These are phyloP conservation scores for Epichloe sylvatica DNA, from an alignment of 2,329 filamentous ascomycete species.

Conservation along the genomic window DNA sequence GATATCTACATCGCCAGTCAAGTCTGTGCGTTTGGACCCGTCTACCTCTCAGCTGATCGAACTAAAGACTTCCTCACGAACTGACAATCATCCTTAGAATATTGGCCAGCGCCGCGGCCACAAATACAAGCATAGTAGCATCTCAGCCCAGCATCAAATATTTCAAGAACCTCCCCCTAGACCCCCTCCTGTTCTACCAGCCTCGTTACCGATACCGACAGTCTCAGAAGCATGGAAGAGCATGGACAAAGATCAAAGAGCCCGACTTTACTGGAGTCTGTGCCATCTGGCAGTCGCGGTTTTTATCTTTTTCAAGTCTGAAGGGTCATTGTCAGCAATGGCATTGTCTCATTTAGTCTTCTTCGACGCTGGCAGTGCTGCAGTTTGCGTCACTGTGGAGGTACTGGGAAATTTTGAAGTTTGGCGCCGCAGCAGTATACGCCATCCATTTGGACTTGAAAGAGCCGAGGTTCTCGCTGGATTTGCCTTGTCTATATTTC, in stretches of 20 bases:
- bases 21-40: slow-evolving; percentile 44
- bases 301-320: slow-evolving; percentile 72
- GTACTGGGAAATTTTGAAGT: slow-evolving; percentile 95
- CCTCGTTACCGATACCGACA: slow-evolving; percentile 84
- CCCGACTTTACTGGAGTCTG: slow-evolving; percentile 74
- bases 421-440: slow-evolving; percentile 83
- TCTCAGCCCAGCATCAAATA: slow-evolving; percentile 79
- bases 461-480: slow-evolving; percentile 87
- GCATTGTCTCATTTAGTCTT: slow-evolving; percentile 86
- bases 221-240: slow-evolving; percentile 74
- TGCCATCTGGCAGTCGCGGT: slow-evolving; percentile 74
- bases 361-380: slow-evolving; percentile 86
- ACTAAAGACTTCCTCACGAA: slow-evolving; percentile 1
- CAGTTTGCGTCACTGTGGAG: slow-evolving; percentile 83
- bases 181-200: slow-evolving; percentile 76
- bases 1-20: slow-evolving; percentile 60
- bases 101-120: slow-evolving; percentile 87
- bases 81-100: slow-evolving; percentile 37
- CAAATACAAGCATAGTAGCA: slow-evolving; percentile 93
- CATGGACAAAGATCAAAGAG: slow-evolving; percentile 78
- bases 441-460: slow-evolving; percentile 87
- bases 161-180: slow-evolving; percentile 83
- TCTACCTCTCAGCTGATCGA: background rate
- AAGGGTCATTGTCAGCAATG: slow-evolving; percentile 79
- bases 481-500: slow-evolving; percentile 88